A percentile compares a stretch with the other conserved stretches of the same genome.
phyloP scores from a whole-genome alignment of 2,329 filamentous ascomycete genomes.

The Xylariaceae sp. region DNA sequence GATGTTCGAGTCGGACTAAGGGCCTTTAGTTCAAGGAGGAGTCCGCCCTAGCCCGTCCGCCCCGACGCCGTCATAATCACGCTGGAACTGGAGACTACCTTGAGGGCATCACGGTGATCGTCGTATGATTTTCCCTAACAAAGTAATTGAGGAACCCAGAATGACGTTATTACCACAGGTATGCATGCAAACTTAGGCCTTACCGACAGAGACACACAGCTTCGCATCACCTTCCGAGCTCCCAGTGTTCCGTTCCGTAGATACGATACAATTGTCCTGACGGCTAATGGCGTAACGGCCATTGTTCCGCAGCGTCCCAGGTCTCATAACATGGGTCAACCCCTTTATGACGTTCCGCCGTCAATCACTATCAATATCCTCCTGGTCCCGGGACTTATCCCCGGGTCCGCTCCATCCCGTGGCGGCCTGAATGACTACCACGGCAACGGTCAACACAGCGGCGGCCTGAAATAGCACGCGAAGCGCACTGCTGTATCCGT shows the following conservation, averaged over 20 bases:
- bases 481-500: slow-evolving; percentile 44
- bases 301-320: too few species aligned
- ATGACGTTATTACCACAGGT: neutral
- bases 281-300: neutral
- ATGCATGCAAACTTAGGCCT: neutral
- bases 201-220: neutral
- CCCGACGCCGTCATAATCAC: neutral
- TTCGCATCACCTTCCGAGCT: neutral
- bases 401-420: slow-evolving; percentile 46
- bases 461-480: slow-evolving; percentile 44
- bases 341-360: neutral
- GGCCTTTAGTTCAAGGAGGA: neutral
- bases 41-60: neutral
- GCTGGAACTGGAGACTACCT: neutral
- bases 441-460: slow-evolving; percentile 39
- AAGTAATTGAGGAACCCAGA: neutral
- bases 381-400: slow-evolving; percentile 49
- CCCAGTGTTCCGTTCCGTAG: neutral
- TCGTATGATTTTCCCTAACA: neutral
- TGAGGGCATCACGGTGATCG: neutral
- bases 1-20: neutral
- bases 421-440: slow-evolving; percentile 44
- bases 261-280: neutral
- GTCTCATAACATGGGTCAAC: neutral
- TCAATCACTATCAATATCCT: slow-evolving; percentile 23